A percentile compares a stretch with the other conserved stretches of the same genome.
Conservation (phyloP, 2,329 filamentous ascomycete genomes). For the Phaeosphaeria sp. region DNA sequence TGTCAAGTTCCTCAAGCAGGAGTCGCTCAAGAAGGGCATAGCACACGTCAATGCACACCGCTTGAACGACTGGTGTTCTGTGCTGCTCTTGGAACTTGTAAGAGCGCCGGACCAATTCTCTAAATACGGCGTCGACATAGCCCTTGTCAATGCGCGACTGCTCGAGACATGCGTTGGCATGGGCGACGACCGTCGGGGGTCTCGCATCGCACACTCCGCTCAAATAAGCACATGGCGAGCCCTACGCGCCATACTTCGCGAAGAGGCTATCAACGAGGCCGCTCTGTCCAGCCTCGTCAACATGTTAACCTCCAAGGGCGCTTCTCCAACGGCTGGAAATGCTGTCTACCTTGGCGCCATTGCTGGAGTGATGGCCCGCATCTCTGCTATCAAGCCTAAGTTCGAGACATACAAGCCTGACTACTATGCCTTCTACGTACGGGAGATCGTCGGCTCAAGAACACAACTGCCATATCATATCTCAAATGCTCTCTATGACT, state of each 20-base stretch:
- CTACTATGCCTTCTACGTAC: conserved; percentile 82
- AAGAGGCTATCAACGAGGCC: conserved; percentile 64
- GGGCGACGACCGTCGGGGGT: conserved; percentile 30
- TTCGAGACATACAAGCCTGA: conserved; percentile 72
- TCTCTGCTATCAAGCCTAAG: conserved; percentile 66
- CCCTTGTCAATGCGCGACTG: conserved; percentile 73
- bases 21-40: conserved; percentile 78
- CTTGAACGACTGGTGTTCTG: conserved; percentile 85
- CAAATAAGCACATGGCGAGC: conserved; percentile 80
- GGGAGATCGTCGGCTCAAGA: conserved; percentile 84
- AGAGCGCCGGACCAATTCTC: conserved; percentile 67
- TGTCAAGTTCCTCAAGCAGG: conserved; percentile 70
- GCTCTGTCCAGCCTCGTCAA: conserved; percentile 69
- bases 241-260: conserved; percentile 74
- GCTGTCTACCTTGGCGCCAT: conserved; percentile 82
- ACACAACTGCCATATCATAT: conserved; percentile 74
- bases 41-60: conserved; percentile 85
- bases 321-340: conserved; percentile 71
- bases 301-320: conserved; percentile 71
- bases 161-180: conserved; percentile 77
- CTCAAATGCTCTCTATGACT: conserved; percentile 76
- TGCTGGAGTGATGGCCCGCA: conserved; percentile 82
- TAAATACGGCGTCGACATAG: conserved; percentile 68
- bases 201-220: conserved; percentile 74
- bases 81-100: conserved; percentile 76